These are phyloP conservation scores for Rhododendron molle DNA, from an alignment of 148 eudicot species.

Conservation along the genomic window DNA sequence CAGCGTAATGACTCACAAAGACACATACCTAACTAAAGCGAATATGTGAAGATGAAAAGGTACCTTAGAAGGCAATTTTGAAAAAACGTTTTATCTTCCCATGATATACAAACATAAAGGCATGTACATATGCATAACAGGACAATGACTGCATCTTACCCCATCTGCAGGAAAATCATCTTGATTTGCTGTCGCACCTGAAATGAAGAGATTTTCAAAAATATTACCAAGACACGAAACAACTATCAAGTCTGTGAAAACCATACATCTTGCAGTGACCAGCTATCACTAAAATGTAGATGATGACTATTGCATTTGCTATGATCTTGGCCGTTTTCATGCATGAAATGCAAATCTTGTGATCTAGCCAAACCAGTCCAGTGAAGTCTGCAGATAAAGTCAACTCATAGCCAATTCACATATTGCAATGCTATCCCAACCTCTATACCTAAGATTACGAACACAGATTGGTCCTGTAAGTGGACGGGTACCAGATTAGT, in stretches of 20 bases:
- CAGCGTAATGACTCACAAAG: background rate
- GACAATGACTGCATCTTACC: constrained; percentile 35
- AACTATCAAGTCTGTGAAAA: background rate
- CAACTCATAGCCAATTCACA: no score
- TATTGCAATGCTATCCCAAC: no score
- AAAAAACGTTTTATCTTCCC: background rate
- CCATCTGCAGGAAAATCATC: constrained; percentile 85
- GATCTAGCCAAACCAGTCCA: background rate
- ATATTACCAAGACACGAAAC: background rate
- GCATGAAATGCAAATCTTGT: background rate
- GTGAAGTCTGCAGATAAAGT: no score
- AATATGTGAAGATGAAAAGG: background rate
- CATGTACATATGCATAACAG: constrained; percentile 2
- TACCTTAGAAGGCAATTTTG: background rate
- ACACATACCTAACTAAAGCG: background rate
- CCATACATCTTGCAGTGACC: background rate
- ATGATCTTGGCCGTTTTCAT: background rate
- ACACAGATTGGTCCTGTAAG: no score
- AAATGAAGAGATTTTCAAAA: constrained; percentile 15
- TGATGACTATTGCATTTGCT: background rate
- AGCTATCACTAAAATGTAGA: background rate
- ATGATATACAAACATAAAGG: constrained; percentile 15
- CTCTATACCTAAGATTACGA: no score
- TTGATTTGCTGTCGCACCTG: constrained; percentile 74
- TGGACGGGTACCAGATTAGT: no score